Evolutionary conservation across 148 eudicot genomes (phyloP).

Genomic region (Persicaria maculosa): DNA sequence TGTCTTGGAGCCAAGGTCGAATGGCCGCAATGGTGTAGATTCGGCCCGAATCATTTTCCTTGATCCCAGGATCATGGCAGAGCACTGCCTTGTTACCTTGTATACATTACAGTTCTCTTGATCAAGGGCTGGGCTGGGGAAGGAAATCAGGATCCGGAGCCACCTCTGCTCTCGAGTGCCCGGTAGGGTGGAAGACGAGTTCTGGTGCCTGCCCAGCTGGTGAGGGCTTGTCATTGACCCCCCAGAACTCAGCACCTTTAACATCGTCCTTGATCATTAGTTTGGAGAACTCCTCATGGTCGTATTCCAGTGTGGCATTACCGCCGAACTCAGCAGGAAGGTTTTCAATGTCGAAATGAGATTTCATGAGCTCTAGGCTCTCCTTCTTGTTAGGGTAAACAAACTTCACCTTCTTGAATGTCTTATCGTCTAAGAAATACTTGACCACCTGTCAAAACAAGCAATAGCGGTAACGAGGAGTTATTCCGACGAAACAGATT

Average conservation of each 20-base stretch:
- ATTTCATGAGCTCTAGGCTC: conserved; percentile 7
- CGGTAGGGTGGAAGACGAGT: neutral
- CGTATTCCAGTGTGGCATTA: conserved; percentile 7
- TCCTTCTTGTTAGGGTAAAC: conserved; percentile 13
- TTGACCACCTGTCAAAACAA: conserved; percentile 4
- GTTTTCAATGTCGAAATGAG: conserved; percentile 12
- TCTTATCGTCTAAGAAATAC: conserved; percentile 11
- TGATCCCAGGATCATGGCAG: neutral
- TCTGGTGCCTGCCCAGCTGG: neutral
- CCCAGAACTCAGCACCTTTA: conserved; percentile 3
- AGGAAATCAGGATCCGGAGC: conserved; percentile 6
- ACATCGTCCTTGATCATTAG: conserved; percentile 4
- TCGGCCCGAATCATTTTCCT: neutral
- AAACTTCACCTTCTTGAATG: conserved; percentile 11
- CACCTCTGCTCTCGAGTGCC: conserved; percentile 6
- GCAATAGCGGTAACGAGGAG: neutral
- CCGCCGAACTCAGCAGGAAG: conserved; percentile 11
- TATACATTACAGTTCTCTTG: neutral
- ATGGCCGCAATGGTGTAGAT: neutral
- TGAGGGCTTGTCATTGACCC: neutral
- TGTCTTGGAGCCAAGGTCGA: neutral
- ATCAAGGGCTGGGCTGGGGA: neutral
- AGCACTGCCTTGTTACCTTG: too few relatives aligned
- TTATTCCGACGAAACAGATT: neutral
- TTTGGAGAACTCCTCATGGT: conserved; percentile 12